A percentile compares a stretch with the other conserved stretches of the same genome.
These are phyloP conservation scores for Fistulifera solaris DNA, from an alignment of 108 stramenopile genomes.

Conservation along the genomic window DNA sequence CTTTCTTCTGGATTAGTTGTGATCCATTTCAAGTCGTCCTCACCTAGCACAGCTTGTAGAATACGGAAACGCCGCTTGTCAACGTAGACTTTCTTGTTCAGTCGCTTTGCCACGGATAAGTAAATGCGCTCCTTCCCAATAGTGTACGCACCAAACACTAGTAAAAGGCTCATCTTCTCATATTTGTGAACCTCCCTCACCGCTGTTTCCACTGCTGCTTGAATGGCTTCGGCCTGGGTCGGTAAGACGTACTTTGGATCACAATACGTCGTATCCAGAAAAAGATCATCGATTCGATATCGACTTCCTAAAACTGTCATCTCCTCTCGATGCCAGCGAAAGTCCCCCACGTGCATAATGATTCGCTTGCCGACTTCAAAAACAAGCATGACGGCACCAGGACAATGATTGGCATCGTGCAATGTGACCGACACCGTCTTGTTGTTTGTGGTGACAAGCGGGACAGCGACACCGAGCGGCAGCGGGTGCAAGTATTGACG, in stretches of 20 bases:
- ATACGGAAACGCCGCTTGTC: slow-evolving; percentile 60
- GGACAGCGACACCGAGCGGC: slow-evolving; percentile 50
- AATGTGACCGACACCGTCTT: slow-evolving; percentile 53
- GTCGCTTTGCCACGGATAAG: slow-evolving; percentile 64
- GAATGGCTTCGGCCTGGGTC: slow-evolving; percentile 44
- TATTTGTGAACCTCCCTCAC: slow-evolving; percentile 37
- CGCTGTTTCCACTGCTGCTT: slow-evolving; percentile 36
- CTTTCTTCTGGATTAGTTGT: slow-evolving; percentile 53
- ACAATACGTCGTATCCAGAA: slow-evolving; percentile 72
- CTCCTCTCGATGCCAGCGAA: slow-evolving; percentile 45
- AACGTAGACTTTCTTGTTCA: slow-evolving; percentile 70
- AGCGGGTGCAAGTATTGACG: slow-evolving; percentile 56
- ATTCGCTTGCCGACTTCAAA: slow-evolving; percentile 55
- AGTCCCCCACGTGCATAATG: slow-evolving; percentile 68
- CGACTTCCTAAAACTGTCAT: slow-evolving; percentile 32
- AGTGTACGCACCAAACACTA: slow-evolving; percentile 89
- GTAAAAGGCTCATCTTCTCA: slow-evolving; percentile 30
- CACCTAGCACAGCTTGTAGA: slow-evolving; percentile 46
- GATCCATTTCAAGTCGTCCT: slow-evolving; percentile 46
- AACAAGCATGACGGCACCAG: slow-evolving; percentile 84
- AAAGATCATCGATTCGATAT: slow-evolving; percentile 39
- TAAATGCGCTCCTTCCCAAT: slow-evolving; percentile 93
- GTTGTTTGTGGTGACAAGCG: slow-evolving; percentile 34
- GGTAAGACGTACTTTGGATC: slow-evolving; percentile 52
- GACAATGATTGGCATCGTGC: slow-evolving; percentile 74